Evolutionary conservation across 2,329 filamentous ascomycete species (phyloP).

Genomic region (Arthrobotrys sinensis): DNA sequence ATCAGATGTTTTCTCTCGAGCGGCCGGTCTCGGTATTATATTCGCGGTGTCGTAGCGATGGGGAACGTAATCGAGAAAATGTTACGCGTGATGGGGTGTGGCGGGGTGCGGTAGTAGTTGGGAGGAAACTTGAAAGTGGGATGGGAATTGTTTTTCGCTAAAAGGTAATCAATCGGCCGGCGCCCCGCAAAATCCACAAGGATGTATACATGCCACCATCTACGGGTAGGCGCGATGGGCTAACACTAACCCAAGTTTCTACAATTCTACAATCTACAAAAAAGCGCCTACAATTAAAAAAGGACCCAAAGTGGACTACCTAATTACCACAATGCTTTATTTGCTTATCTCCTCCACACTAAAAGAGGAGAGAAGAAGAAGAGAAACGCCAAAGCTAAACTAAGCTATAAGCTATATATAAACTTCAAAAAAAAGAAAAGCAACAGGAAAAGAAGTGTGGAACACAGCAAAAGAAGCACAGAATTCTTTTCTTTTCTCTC

Average conservation of each 20-base stretch:
- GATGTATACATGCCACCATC: too few species aligned
- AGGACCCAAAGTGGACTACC: not conserved
- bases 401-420: slow-evolving; percentile 2
- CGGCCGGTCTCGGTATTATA: too few species aligned
- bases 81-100: too few species aligned
- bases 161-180: too few species aligned
- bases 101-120: too few species aligned
- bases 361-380: not conserved
- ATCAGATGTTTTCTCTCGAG: too few species aligned
- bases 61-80: too few species aligned
- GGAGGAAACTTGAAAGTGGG: too few species aligned
- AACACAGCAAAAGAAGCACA: not conserved
- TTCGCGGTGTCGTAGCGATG: too few species aligned
- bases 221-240: too few species aligned
- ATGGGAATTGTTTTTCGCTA: too few species aligned
- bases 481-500: slow-evolving; percentile 39
- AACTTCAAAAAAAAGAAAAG: slow-evolving; percentile 36
- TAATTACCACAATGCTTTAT: slow-evolving; percentile 24
- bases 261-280: not conserved
- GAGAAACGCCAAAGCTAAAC: slow-evolving; percentile 10
- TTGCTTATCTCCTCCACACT: not conserved
- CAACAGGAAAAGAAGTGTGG: slow-evolving; percentile 23
- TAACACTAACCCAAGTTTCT: not conserved
- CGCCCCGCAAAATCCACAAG: too few species aligned
- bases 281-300: not conserved